Base-by-base conservation (phyloP, 805 yeast genomes). In the Myxozyma vanderwaltii region DNA sequence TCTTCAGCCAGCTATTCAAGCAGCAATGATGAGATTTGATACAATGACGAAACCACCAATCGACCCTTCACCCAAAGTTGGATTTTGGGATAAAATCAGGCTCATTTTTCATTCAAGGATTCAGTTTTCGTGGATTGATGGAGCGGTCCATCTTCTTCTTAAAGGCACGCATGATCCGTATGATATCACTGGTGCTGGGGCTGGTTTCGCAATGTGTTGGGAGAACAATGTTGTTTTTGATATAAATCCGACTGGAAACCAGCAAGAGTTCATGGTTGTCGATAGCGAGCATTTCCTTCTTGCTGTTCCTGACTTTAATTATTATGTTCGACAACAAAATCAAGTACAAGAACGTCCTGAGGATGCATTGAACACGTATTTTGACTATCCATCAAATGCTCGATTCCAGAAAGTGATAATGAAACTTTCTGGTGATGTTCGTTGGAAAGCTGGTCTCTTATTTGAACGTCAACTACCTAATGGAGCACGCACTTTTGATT, bases 61-160 rank as follows among this genome's bases (percentile, higher is more conserved):
- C 15, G 98, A 91, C 71, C 91, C 91, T 0, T 89, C 96, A 1
- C 81, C 83, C 2, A 87, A 86, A 66, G 74, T 90, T 13, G 98
- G 98, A 0, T 85, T 91, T 66, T 91, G 98, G 98, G 98, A 91
- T 72, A 92, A 91, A 70, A 73, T 90, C 27, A 76, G 96, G 51
- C 79, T 85, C 29, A 77, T 86, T 15, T 75, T 90, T 66, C 97
- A 91, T 74, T 96, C 96, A 0, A 80, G 82, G 19, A 73, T 86
- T 54, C 72, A 71, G 1, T 77, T 90, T 56, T 69, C 51, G 0
- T 62, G 65, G 65, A 40, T 73, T 1, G 72, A 81, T 23, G 75
- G 80, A 0, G 81, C 75, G 4, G 70, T 76, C n/a, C 69, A 71
- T 54, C 63, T 76, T 12, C 58, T 70, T 39, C 64, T 75, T 68